phyloP scores from a whole-genome alignment of 2,329 filamentous ascomycete species.

The Ramichloridium luteum region DNA sequence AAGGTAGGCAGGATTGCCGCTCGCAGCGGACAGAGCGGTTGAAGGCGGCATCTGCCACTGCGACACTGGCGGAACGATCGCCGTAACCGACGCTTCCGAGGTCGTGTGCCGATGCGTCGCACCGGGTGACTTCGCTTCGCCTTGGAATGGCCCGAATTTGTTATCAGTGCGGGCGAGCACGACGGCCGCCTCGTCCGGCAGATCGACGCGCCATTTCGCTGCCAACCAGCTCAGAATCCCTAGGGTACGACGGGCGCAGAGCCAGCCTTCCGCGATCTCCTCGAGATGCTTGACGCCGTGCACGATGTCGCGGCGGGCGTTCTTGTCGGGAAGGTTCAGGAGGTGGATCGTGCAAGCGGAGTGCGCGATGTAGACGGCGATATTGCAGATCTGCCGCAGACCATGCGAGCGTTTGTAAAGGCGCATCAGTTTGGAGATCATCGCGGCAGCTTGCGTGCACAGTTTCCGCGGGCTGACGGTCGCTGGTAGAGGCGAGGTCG shows the following conservation, averaged over 20 bases:
- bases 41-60: no score
- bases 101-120: not conserved
- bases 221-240: constrained; percentile 74
- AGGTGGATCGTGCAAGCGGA: constrained; percentile 91
- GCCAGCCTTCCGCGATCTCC: constrained; percentile 91
- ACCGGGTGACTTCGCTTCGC: constrained; percentile 47
- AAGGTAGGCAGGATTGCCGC: not conserved
- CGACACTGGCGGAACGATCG: no score
- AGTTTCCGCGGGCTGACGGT: constrained; percentile 85
- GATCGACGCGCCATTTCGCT: constrained; percentile 76
- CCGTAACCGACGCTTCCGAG: not conserved
- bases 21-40: not conserved
- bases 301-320: constrained; percentile 74
- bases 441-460: constrained; percentile 77
- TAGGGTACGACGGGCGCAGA: constrained; percentile 73
- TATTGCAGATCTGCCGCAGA: constrained; percentile 86
- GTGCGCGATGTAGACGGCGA: constrained; percentile 90
- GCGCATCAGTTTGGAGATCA: constrained; percentile 87
- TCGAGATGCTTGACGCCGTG: constrained; percentile 86
- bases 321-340: constrained; percentile 85
- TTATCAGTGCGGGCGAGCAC: constrained; percentile 68
- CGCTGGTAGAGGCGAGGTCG: constrained; percentile 67
- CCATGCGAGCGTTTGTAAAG: constrained; percentile 89
- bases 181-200: constrained; percentile 69
- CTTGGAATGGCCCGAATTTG: constrained; percentile 61